phyloP scores from a whole-genome alignment of 2,329 filamentous ascomycete genomes.

The Calonectria naviculata region DNA sequence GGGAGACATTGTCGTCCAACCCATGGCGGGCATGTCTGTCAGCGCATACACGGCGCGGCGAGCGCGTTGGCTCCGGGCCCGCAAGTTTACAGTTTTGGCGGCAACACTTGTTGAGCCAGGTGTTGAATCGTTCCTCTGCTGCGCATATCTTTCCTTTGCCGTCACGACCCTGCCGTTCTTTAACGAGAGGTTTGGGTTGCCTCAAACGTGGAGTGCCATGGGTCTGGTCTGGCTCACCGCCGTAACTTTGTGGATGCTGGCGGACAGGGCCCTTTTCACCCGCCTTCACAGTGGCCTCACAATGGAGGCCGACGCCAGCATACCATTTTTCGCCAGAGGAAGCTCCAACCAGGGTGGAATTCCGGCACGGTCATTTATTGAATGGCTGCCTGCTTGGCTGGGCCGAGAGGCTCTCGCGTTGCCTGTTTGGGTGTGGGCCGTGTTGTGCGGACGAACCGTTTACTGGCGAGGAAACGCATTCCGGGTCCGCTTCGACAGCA shows the following conservation, averaged over 20 bases:
- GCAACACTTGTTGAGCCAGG: constrained; percentile 95
- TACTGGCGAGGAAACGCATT: constrained; percentile 89
- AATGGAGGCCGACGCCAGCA: constrained; percentile 76
- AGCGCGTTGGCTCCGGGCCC: constrained; percentile 89
- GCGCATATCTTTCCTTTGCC: constrained; percentile 81
- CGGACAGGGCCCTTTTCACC: constrained; percentile 80
- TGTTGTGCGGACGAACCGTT: constrained; percentile 88
- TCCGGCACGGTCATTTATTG: constrained; percentile 66
- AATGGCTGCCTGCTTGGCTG: constrained; percentile 87
- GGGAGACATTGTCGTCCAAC: constrained; percentile 90
- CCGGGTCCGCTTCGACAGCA: constrained; percentile 85
- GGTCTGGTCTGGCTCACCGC: constrained; percentile 72
- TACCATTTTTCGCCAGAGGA: constrained; percentile 77
- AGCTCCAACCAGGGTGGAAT: constrained; percentile 49
- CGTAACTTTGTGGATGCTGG: constrained; percentile 76
- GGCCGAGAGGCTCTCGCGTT: constrained; percentile 85
- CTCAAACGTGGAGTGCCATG: constrained; percentile 77
- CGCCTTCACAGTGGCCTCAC: constrained; percentile 80
- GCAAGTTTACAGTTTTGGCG: constrained; percentile 91
- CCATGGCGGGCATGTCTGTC: constrained; percentile 84
- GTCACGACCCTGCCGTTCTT: constrained; percentile 79
- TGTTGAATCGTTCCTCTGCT: constrained; percentile 89
- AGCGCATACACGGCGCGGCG: constrained; percentile 82
- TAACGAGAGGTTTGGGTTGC: constrained; percentile 60
- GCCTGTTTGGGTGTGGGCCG: constrained; percentile 91